A percentile compares a stretch with the other conserved stretches of the same genome.
These are phyloP conservation scores for Pseudofabraea citricarpa DNA, from an alignment of 2,329 filamentous ascomycete species.

Conservation along the genomic window DNA sequence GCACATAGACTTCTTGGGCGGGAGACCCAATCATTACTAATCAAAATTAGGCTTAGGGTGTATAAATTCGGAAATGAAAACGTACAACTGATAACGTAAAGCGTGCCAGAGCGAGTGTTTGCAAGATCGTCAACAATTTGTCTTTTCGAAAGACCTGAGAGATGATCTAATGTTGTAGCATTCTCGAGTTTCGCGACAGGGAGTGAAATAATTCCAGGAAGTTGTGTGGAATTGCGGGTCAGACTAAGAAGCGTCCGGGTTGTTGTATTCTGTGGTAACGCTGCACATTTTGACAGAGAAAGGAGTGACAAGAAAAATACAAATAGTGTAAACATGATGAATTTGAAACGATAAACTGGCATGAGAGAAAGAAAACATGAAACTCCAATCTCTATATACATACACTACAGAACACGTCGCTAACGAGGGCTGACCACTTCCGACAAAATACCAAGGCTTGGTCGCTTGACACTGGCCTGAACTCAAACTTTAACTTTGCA, in stretches of 20 bases:
- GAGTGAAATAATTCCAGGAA: not conserved
- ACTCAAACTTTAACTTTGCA: too few relatives aligned
- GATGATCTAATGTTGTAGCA: not conserved
- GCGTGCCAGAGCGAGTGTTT: not conserved
- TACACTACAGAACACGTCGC: too few relatives aligned
- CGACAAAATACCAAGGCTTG: too few relatives aligned
- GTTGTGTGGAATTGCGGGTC: not conserved
- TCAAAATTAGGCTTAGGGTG: conserved; percentile 11
- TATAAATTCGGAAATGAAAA: not conserved
- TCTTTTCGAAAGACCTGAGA: not conserved
- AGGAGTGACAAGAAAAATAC: too few relatives aligned
- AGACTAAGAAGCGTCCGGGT: not conserved
- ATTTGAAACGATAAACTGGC: too few relatives aligned
- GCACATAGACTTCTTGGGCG: conserved; percentile 32
- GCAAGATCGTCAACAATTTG: not conserved
- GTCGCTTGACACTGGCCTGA: too few relatives aligned
- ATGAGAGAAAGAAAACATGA: too few relatives aligned
- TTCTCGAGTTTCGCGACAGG: not conserved
- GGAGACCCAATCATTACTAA: conserved; percentile 35
- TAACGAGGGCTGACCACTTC: too few relatives aligned
- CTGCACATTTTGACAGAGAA: too few relatives aligned
- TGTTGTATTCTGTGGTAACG: too few relatives aligned
- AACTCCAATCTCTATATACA: too few relatives aligned
- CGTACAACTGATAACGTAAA: not conserved
- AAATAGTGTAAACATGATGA: too few relatives aligned